A percentile compares a stretch with the other conserved stretches of the same genome.
phyloP scores from a whole-genome alignment of 257 asterid species.

The Scutellaria barbata region DNA sequence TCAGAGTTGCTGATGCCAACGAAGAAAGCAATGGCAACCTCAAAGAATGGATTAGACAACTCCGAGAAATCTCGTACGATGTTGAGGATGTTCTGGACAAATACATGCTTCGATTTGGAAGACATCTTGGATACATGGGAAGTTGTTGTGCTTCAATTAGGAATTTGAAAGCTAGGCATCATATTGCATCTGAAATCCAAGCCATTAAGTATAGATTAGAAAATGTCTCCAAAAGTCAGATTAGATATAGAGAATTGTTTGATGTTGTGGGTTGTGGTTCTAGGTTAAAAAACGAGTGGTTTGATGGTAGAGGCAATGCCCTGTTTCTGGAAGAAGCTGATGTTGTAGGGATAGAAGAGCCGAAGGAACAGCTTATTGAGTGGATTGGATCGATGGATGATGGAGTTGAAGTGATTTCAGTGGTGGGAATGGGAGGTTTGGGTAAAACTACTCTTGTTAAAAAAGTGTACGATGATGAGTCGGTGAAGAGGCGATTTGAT shows the following conservation, averaged over 20 bases:
- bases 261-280: background rate
- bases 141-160: background rate
- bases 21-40: conserved; percentile 35
- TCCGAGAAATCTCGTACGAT: conserved; percentile 46
- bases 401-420: conserved; percentile 28
- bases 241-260: conserved; percentile 24
- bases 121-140: background rate
- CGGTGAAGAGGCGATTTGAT: background rate
- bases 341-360: conserved; percentile 46
- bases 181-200: conserved; percentile 33
- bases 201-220: conserved; percentile 27
- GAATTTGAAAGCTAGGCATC: conserved; percentile 29
- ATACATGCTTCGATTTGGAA: conserved; percentile 30
- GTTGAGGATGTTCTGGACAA: conserved; percentile 45
- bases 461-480: conserved; percentile 13
- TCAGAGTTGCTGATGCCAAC: conserved; percentile 40
- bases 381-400: background rate
- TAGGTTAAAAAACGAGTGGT: background rate
- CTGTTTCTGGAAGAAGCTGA: conserved; percentile 37
- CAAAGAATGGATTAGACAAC: conserved; percentile 45
- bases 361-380: conserved; percentile 35
- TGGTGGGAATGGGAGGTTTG: conserved; percentile 27
- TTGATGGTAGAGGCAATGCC: conserved; percentile 41
- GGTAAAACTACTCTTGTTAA: conserved; percentile 30
- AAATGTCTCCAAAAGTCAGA: conserved; percentile 9